Conservation (phyloP, 2,329 filamentous ascomycete species). For the Dothideomycetes sp. region DNA sequence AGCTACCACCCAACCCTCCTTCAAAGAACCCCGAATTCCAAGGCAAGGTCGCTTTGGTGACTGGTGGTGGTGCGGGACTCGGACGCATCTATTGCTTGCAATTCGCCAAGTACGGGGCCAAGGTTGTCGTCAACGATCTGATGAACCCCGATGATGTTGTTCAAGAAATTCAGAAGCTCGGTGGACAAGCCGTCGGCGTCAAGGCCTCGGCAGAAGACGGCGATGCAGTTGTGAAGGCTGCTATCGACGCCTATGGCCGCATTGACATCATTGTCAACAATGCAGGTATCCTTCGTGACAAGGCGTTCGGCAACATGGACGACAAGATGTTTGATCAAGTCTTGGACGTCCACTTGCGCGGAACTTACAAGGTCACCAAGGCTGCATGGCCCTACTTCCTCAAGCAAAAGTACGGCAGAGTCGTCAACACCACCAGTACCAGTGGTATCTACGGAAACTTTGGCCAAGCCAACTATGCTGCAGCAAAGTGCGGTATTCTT, state of each 20-base stretch:
- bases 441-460: constrained; percentile 99
- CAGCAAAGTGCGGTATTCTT: constrained; percentile 64
- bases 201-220: constrained; percentile 92
- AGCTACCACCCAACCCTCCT: constrained; percentile 61
- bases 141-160: constrained; percentile 84
- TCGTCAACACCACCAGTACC: constrained; percentile 94
- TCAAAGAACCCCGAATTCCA: constrained; percentile 71
- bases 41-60: constrained; percentile 77
- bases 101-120: constrained; percentile 74
- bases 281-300: constrained; percentile 92
- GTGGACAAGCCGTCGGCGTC: constrained; percentile 83
- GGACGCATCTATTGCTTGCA: constrained; percentile 84
- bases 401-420: constrained; percentile 96
- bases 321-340: constrained; percentile 89
- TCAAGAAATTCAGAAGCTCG: constrained; percentile 79
- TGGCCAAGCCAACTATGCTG: constrained; percentile 94
- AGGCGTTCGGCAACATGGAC: constrained; percentile 96
- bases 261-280: constrained; percentile 97
- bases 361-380: constrained; percentile 95
- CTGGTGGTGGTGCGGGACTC: constrained; percentile 80
- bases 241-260: constrained; percentile 87
- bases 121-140: constrained; percentile 93
- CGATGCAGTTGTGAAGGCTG: constrained; percentile 80
- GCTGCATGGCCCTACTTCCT: constrained; percentile 96
- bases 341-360: constrained; percentile 81